Evolutionary conservation across 306 rosid genomes (phyloP).

Genomic region (Abrus precatorius): DNA sequence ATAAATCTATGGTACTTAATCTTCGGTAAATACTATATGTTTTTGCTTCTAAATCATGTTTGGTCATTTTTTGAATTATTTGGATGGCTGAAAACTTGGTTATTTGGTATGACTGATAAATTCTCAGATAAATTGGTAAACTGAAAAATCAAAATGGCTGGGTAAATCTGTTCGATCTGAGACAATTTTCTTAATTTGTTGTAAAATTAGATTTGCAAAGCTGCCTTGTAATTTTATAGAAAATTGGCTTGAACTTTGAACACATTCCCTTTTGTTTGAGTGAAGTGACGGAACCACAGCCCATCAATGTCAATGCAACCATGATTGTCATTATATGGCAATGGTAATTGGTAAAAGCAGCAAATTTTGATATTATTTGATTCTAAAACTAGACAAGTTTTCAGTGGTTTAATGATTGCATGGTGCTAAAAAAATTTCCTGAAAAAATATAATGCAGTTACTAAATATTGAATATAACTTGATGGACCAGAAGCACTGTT

Average conservation of each 20-base stretch:
- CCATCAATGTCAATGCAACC: background rate
- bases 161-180: slow-evolving; percentile 11
- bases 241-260: slow-evolving; percentile 31
- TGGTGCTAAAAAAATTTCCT: background rate
- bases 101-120: slow-evolving; percentile 1
- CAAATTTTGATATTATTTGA: background rate
- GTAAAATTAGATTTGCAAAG: slow-evolving; percentile 9
- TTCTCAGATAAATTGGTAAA: slow-evolving; percentile 27
- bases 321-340: slow-evolving; percentile 2
- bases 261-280: background rate
- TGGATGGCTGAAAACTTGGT: slow-evolving; percentile 2
- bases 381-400: slow-evolving; percentile 2
- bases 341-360: background rate
- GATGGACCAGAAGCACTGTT: background rate
- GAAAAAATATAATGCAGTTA: background rate
- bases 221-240: background rate
- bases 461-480: slow-evolving; percentile 5
- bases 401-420: background rate
- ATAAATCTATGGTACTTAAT: slow-evolving; percentile 27
- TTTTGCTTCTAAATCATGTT: slow-evolving; percentile 30
- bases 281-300: background rate
- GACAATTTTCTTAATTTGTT: background rate
- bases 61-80: slow-evolving; percentile 35
- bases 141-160: slow-evolving; percentile 12
- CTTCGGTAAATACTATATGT: slow-evolving; percentile 15